Conservation (phyloP, 495 filamentous ascomycete species). For the Podospora fimiseda region DNA sequence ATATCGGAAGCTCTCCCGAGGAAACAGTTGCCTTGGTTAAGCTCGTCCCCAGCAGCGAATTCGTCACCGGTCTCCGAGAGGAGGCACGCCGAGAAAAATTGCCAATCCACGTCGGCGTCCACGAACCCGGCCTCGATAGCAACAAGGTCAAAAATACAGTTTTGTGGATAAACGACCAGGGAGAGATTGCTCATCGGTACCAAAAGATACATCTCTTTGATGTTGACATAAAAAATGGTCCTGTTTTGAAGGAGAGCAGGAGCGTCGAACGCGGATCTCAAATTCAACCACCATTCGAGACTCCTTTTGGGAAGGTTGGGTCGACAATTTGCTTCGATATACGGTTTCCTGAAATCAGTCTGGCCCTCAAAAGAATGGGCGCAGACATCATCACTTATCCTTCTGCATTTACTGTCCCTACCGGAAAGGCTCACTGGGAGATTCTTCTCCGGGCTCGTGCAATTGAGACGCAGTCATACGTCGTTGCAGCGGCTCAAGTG, state of each 20-base stretch:
- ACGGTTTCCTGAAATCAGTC: conserved; percentile 73
- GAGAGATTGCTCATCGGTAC: conserved; percentile 33
- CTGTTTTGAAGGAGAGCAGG: conserved; percentile 26
- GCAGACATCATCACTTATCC: conserved; percentile 82
- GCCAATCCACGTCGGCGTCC: conserved; percentile 82
- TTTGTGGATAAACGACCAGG: conserved; percentile 38
- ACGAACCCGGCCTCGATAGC: conserved; percentile 32
- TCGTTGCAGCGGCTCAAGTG: conserved; percentile 77
- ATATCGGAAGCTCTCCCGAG: conserved; percentile 61
- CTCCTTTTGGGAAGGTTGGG: conserved; percentile 66
- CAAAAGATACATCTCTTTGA: conserved; percentile 56
- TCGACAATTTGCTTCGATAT: conserved; percentile 86
- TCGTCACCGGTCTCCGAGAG: conserved; percentile 65
- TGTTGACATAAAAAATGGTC: conserved; percentile 25
- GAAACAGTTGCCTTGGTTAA: conserved; percentile 63
- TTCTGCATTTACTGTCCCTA: conserved; percentile 84
- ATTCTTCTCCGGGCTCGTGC: conserved; percentile 70
- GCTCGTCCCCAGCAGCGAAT: conserved; percentile 46
- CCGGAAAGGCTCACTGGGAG: conserved; percentile 83
- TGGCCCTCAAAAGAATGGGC: conserved; percentile 44
- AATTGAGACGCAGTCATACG: conserved; percentile 83
- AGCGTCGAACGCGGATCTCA: conserved; percentile 24
- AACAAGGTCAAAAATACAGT: conserved; percentile 41
- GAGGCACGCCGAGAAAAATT: conserved; percentile 55
- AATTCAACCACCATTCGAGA: conserved; percentile 59